A percentile compares a stretch with the other conserved stretches of the same genome.
These are phyloP conservation scores for Yamadazyma songkhlaensis DNA, from an alignment of 1,139 yeast genomes.

Conservation along the genomic window DNA sequence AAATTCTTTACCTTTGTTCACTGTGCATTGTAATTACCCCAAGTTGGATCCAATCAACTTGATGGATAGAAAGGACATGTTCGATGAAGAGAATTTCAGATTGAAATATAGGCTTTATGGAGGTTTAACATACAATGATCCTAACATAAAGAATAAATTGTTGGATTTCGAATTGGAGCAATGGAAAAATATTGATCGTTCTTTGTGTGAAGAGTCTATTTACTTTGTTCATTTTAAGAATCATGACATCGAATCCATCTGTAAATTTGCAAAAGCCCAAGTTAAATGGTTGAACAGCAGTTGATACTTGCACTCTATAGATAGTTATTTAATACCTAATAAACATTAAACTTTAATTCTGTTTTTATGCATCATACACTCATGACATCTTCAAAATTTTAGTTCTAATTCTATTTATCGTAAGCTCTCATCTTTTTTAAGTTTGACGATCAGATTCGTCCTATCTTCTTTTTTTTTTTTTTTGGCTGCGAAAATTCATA, in stretches of 20 bases:
- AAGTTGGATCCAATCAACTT: slow-evolving; percentile 33
- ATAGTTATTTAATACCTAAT: too few species aligned
- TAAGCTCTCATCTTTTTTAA: too few species aligned
- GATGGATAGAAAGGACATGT: slow-evolving; percentile 24
- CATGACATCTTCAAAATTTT: too few species aligned
- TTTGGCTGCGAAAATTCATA: too few species aligned
- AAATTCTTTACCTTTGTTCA: slow-evolving; percentile 21
- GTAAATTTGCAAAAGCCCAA: slow-evolving; percentile 28
- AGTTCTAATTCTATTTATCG: too few species aligned
- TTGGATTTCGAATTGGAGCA: slow-evolving; percentile 35
- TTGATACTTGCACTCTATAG: too few species aligned
- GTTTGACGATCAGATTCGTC: too few species aligned
- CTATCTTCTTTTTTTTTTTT: too few species aligned
- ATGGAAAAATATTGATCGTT: slow-evolving; percentile 30
- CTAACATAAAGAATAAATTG: slow-evolving; percentile 13
- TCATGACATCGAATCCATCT: slow-evolving; percentile 21
- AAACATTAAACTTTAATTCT: too few species aligned
- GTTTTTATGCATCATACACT: too few species aligned
- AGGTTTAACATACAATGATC: slow-evolving; percentile 22
- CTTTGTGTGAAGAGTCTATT: slow-evolving; percentile 23
- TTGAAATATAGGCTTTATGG: slow-evolving; percentile 31
- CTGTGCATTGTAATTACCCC: slow-evolving; percentile 40
- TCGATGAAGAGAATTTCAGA: slow-evolving; percentile 22
- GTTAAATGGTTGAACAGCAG: slow-evolving; percentile 21
- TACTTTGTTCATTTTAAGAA: slow-evolving; percentile 26